Evolutionary conservation across 257 asterid genomes (phyloP), one percentile per base, ranked within the genome.

Genomic region (Ehretia macrophylla): DNA sequence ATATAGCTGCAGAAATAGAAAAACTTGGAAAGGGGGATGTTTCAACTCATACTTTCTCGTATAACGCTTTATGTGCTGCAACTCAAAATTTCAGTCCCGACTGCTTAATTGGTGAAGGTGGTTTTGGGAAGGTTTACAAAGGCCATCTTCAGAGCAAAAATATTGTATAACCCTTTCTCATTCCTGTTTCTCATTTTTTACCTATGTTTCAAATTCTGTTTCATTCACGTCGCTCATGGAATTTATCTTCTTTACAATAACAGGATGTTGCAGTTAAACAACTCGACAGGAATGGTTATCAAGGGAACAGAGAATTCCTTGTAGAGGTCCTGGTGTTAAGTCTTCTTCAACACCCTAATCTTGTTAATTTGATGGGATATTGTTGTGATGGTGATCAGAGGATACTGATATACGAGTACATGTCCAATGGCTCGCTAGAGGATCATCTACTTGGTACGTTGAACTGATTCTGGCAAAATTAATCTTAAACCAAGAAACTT

Each of bases 301-400:
- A 83, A 74, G 91, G 91, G 50, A 78, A 81, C 64, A 39, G 70
- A 69, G 91, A 83, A 18, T 83, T 81, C 27, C 61, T 83, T n/a
- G 83, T 74, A 14, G 91, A 83, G 64, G 85, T 83, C 45, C 49
- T 83, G 67, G 62, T 83, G 51, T 52, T 83, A 61, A 81, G 80
- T 45, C 78, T 67, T 63, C 81, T 81, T 45, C 88, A 81, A 52
- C 82, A 81, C 38, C 75, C 79, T 0, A 78, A 83, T 65, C 87
- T 83, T 27, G 88, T 83, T 14, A 79, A 74, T 58, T 68, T 83
- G 60, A 74, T 81, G 0, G 91, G 91, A 47, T 83, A 83, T 47
- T 83, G 91, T 50, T 81, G 83, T 6, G 91, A 83, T 27, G 87
- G 87, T n/a, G 64, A 63, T 18, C 85, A 83, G 12, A 76, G 91